Evolutionary conservation across 768 basidiomycete genomes (phyloP).

Genomic region (Mycena amicta): DNA sequence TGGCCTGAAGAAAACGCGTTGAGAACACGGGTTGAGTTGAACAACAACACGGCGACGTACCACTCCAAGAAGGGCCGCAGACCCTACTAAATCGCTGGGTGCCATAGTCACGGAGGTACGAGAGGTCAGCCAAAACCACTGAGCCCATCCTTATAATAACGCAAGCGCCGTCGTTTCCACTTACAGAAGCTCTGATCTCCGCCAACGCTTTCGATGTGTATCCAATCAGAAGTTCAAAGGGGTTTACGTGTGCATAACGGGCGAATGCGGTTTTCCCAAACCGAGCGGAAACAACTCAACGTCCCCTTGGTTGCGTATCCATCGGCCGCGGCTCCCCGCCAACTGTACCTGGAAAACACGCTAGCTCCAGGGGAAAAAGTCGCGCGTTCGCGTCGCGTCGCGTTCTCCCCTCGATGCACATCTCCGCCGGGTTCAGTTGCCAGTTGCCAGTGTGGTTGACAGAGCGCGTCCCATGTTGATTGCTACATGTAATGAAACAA

Average conservation of each 20-base stretch:
- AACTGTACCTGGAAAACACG: too few species aligned
- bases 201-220: not conserved
- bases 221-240: not conserved
- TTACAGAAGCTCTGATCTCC: not conserved
- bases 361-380: not conserved
- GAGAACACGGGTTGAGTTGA: not conserved
- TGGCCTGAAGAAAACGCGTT: not conserved
- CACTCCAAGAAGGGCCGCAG: not conserved
- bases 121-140: not conserved
- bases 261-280: not conserved
- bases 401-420: not conserved
- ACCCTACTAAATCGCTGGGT: not conserved
- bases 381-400: not conserved
- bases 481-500: not conserved
- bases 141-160: not conserved
- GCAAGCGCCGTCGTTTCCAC: not conserved
- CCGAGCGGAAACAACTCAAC: not conserved
- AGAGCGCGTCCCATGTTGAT: not conserved
- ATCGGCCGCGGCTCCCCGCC: not conserved
- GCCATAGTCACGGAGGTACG: not conserved
- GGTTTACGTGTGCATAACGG: not conserved
- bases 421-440: not conserved
- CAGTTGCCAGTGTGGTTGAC: not conserved
- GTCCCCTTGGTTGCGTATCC: not conserved
- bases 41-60: not conserved